These are phyloP conservation scores for Betula pendula DNA, from an alignment of 306 rosid genomes.

Conservation along the genomic window DNA sequence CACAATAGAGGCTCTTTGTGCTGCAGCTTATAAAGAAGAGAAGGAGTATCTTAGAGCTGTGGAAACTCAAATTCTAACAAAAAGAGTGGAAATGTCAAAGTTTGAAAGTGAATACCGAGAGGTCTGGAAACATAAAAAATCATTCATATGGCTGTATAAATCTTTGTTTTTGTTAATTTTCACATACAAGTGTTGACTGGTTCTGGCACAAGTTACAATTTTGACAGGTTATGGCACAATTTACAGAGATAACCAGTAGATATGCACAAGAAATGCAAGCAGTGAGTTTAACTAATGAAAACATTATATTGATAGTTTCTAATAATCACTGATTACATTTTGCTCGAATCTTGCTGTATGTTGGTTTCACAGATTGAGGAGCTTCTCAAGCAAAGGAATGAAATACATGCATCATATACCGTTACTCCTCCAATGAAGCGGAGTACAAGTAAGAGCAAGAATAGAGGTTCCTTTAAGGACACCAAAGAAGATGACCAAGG, in stretches of 20 bases:
- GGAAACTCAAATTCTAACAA: constrained; percentile 81
- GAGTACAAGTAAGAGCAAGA: constrained; percentile 69
- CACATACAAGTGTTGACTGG: constrained; percentile 8
- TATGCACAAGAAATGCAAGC: constrained; percentile 93
- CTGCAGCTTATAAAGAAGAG: constrained; percentile 68
- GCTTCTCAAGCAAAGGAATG: constrained; percentile 87
- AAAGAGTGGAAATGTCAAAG: constrained; percentile 88
- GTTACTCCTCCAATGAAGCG: constrained; percentile 66
- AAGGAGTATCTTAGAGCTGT: constrained; percentile 70
- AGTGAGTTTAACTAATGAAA: constrained; percentile 46
- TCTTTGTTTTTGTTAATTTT: constrained; percentile 20
- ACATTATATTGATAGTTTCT: not conserved
- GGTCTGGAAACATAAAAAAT: constrained; percentile 45
- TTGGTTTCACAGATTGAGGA: constrained; percentile 69
- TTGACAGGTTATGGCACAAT: constrained; percentile 84
- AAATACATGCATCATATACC: constrained; percentile 84
- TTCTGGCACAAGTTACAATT: not conserved
- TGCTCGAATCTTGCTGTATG: constrained; percentile 5
- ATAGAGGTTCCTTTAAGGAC: constrained; percentile 65
- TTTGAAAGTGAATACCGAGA: constrained; percentile 96
- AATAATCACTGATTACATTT: not conserved
- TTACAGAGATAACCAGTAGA: constrained; percentile 90
- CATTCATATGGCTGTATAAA: constrained; percentile 20
- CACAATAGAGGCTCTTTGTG: constrained; percentile 84
- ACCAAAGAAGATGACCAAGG: constrained; percentile 65